These are phyloP conservation scores for Barnettozyma botsteinii DNA, from an alignment of 805 yeast genomes.

Conservation along the genomic window DNA sequence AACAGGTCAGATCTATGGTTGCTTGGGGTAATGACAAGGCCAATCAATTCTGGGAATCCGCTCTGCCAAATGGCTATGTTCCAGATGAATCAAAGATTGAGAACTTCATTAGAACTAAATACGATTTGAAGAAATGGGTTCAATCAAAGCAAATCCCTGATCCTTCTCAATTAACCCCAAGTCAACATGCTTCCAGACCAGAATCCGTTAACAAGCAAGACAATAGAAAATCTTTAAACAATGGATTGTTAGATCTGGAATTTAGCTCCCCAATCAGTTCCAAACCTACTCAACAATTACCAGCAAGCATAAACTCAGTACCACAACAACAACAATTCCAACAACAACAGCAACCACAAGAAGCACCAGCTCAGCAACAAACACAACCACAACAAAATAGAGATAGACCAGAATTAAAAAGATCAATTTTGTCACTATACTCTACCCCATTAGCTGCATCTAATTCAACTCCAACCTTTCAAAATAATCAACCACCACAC, in stretches of 20 bases:
- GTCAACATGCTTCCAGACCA: background rate
- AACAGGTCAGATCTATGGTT: conserved; percentile 76
- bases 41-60: conserved; percentile 79
- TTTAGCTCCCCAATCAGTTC: conserved; percentile 24
- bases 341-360: conserved; percentile 12
- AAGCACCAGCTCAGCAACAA: no score
- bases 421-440: conserved; percentile 85
- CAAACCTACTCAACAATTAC: conserved; percentile 7
- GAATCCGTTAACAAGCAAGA: conserved; percentile 11
- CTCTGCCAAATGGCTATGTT: conserved; percentile 59
- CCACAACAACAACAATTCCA: conserved; percentile 13
- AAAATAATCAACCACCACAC: conserved; percentile 5
- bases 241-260: conserved; percentile 26
- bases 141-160: conserved; percentile 51
- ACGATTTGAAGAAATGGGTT: conserved; percentile 87
- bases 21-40: conserved; percentile 82
- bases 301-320: conserved; percentile 14
- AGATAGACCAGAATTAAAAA: conserved; percentile 78
- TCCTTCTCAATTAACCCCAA: conserved; percentile 33
- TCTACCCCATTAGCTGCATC: conserved; percentile 43
- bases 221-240: conserved; percentile 15
- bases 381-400: conserved; percentile 10
- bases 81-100: conserved; percentile 85
- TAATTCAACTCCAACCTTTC: conserved; percentile 21
- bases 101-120: conserved; percentile 86